Base-by-base conservation (phyloP, 2,329 filamentous ascomycete species). In the Talaromyces sp. region DNA sequence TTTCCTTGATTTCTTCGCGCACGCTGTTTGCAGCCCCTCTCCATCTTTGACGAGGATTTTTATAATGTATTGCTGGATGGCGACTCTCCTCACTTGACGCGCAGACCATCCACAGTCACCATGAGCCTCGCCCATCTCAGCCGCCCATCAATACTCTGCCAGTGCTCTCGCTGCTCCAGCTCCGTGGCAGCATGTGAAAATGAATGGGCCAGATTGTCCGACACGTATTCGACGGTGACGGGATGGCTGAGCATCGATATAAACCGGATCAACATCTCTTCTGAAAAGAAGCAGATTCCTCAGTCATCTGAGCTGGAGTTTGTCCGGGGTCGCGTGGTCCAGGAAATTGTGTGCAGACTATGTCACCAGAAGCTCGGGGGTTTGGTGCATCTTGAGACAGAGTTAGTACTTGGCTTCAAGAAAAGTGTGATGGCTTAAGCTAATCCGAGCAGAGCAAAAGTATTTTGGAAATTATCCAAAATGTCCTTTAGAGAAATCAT, bases 381-480 rank as follows among this genome's bases (percentile, higher is more conserved):
- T 11, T 57, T 78, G 16, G 76, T 74, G 50, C 69, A 67, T 14
- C 67, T 78, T 41, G 74, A 77, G 33, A 73, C 72, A 68, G 75
- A 75, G 76, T 78, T 71, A 65, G 75, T 59, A 37, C 13, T 14
- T 13, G 27, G 19, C n/a, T 3, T 11, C 16, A 37, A 7, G 27
- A 16, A 48, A 41, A 47, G 43, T 19, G 52, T 33, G 13, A 7
- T 31, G 27, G 14, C 35, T 16, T 14, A 14, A 22, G 31, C 24
- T 24, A 52, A 48, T 41, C 45, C 22, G n/a, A 27, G 19, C 52
- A 78, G 76, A 14, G 71, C 72, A 14, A 78, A 75, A 60, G 70
- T 78, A n/a, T 72, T 78, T 22, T 78, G 76, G 76, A 78, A 77
- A 64, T 68, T 78, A 60, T 72, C 74, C 6, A 77, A 77, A 58